Evolutionary conservation across 2,329 filamentous ascomycete species (phyloP), one percentile per base, ranked within the genome.

Genomic region (Paraconiothyrium sp.): DNA sequence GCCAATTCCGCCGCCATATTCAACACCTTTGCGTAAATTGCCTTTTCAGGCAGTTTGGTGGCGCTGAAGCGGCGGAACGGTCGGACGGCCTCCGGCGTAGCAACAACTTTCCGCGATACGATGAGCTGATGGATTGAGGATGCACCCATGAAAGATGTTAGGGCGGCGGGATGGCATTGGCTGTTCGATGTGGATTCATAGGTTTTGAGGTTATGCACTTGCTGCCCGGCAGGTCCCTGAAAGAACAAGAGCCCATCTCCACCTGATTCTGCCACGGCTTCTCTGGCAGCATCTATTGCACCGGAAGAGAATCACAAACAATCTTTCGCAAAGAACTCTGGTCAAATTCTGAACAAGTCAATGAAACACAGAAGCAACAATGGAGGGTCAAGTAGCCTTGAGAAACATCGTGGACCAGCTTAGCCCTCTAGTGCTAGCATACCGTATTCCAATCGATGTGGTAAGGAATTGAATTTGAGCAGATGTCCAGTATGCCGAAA

Each of bases 1-100:
- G 50, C 50, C n/a, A 41, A 43, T 50, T 50, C 47, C 47, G 47
- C 47, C 47, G 47, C 50, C 30, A 34, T 30, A 22, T 54, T 54
- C 50, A n/a, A 54, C 22, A 37, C 22, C 11, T 1, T 20, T 30
- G 6, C 4, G 4, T 2, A 10, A n/a, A 43, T 13, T 41, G 35
- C 50, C 50, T 0, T 30, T 27, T 43, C 27, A 13, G 50, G 50
- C 35, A 54, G 50, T 41, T 52, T 50, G 30, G 22, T 20, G 22
- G 35, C 50, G 35, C 20, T 22, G 14, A n/a, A 37, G 2, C n/a
- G 49, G 49, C 35, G 20, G 49, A n/a, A 43, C n/a, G 50, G 16
- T 1, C 30, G 35, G 49, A 43, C 35, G 50, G 11, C 50, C 30
- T 30, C 50, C 50, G 35, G 24, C 50, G 50, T 16, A 35, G 9